These are phyloP conservation scores for Cladophialophora exuberans DNA, from an alignment of 2,329 filamentous ascomycete genomes.

Conservation along the genomic window DNA sequence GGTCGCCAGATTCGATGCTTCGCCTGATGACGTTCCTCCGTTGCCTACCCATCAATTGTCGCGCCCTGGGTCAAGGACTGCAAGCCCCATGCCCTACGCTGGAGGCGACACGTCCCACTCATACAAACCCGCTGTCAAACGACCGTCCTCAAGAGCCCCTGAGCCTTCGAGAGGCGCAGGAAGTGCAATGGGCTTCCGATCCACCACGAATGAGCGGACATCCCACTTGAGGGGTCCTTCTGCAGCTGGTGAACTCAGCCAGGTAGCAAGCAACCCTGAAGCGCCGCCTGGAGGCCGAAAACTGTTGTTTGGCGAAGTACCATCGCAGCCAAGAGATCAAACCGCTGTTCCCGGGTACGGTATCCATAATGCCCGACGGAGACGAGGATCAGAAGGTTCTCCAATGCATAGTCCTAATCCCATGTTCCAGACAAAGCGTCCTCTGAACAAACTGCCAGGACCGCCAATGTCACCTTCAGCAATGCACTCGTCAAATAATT, in stretches of 20 bases:
- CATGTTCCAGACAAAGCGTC: constrained; percentile 37
- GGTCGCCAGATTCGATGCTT: constrained; percentile 73
- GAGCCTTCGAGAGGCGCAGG: constrained; percentile 12
- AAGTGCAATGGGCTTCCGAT: constrained; percentile 11
- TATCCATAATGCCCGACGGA: constrained; percentile 57
- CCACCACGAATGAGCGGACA: background rate
- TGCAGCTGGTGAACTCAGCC: constrained; percentile 2
- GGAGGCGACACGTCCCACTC: constrained; percentile 13
- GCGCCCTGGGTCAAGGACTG: constrained; percentile 40
- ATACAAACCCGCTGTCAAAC: constrained; percentile 14
- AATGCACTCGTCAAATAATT: background rate
- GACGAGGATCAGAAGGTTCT: constrained; percentile 71
- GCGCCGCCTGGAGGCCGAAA: constrained; percentile 43
- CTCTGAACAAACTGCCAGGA: background rate
- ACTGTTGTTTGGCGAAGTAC: constrained; percentile 75
- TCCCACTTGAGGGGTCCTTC: constrained; percentile 8
- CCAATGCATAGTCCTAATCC: constrained; percentile 59
- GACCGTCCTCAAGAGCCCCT: background rate
- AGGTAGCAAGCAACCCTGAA: constrained; percentile 15
- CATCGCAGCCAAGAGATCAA: constrained; percentile 51
- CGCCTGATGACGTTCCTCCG: constrained; percentile 50
- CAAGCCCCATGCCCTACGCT: constrained; percentile 38
- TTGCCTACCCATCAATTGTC: constrained; percentile 42
- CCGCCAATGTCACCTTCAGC: constrained; percentile 6
- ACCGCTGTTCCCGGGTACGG: constrained; percentile 58